Conservation (phyloP, 2,329 filamentous ascomycete species). For the Fusarium sp. region DNA sequence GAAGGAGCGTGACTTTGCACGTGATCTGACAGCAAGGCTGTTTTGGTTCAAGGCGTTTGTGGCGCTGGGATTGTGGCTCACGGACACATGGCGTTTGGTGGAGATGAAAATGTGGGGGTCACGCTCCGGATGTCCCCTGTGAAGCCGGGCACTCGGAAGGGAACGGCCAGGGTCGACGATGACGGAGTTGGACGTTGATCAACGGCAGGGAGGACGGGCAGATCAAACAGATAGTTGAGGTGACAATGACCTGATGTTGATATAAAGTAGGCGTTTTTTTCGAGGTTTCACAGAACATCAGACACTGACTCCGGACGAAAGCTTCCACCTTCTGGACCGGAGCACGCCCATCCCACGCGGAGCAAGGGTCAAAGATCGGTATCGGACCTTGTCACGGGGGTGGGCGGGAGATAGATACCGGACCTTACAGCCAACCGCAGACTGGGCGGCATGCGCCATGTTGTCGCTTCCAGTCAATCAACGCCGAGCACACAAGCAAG, state of each 20-base stretch:
- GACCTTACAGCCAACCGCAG: conserved; percentile 24
- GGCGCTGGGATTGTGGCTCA: conserved; percentile 6
- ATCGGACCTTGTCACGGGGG: conserved; percentile 25
- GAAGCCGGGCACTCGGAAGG: conserved; percentile 41
- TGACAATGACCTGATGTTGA: not conserved
- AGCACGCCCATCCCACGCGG: conserved; percentile 30
- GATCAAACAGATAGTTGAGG: not conserved
- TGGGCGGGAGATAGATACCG: conserved; percentile 13
- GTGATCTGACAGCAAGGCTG: conserved; percentile 4
- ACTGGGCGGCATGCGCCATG: not conserved
- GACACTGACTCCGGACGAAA: conserved; percentile 13
- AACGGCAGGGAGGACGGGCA: not conserved
- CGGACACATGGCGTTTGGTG: conserved; percentile 5
- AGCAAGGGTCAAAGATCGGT: conserved; percentile 33
- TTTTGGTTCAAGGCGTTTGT: conserved; percentile 8
- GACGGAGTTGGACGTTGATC: not conserved
- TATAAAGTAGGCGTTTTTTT: not conserved
- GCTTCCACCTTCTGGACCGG: not conserved
- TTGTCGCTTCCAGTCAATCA: not conserved
- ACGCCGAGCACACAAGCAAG: not conserved
- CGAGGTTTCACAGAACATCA: not conserved
- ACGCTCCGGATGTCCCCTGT: conserved; percentile 27
- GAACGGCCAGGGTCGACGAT: conserved; percentile 30
- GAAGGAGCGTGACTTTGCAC: conserved; percentile 13
- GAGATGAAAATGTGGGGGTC: conserved; percentile 35